Base-by-base conservation (phyloP, 2,329 filamentous ascomycete species). In the Sclerotinia glacialis region DNA sequence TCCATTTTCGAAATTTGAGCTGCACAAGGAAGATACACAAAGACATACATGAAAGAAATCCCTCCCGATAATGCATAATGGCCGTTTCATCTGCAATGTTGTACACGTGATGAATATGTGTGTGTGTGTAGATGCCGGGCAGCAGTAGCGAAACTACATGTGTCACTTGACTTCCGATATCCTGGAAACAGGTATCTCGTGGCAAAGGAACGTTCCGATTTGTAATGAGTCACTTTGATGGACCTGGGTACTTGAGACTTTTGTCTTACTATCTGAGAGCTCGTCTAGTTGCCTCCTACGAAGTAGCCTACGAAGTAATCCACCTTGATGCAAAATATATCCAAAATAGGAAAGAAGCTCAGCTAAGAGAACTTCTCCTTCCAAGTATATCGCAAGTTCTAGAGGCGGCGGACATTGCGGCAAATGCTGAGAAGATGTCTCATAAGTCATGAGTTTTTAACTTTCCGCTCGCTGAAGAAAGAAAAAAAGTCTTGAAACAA, bases 91-190 rank as follows among this genome's bases (percentile, higher is more conserved):
- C 56, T 65, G 64, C 55, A 42, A 61, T 53, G 52, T 53, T 34
- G 12, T 61, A 55, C 61, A 64, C 47, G 63, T 47, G 53, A 65
- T 26, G 6, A 12, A n/a, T 14, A 21, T 31, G 11, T 14, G 16
- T 31, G 26, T 53, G 31, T 47, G 44, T 59, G 47, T n/a, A 34
- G n/a, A 37, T 49, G 28, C 28, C 58, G 21, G 58, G 44, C 58
- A 61, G 47, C n/a, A 34, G 42, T n/a, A 37, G 58, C 58, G 14
- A 49, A 16, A 37, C 28, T 49, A 34, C 46, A 23, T 52, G 64
- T 66, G 47, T 66, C 64, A 66, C 64, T 66, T 66, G 64, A 66
- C 64, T 66, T 53, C 64, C 64, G 55, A 42, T 65, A 65, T 61
- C 64, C 64, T 65, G 64, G 64, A 66, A 66, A 23, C 52, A 64